Base-by-base conservation (phyloP, 495 filamentous ascomycete genomes). In the Podospora pseudoanserina region DNA sequence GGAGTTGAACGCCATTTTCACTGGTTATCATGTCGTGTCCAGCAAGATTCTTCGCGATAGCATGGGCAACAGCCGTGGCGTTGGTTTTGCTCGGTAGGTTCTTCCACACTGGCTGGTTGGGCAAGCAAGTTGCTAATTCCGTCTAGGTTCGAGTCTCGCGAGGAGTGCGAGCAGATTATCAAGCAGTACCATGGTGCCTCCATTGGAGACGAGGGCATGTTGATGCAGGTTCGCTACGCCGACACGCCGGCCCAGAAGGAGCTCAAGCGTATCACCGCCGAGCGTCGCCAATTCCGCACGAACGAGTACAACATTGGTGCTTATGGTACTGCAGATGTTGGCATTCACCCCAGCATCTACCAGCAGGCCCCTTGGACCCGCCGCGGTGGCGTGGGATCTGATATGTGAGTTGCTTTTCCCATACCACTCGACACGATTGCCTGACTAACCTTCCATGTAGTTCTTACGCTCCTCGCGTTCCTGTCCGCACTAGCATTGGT, bases 211-310 rank as follows among this genome's bases (percentile, higher is more conserved):
- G 89, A 94, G 72, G 86, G 86, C 34, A 86, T 93, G 49, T 86
- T 91, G 65, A 86, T 99, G 75, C 92, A 97, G 79, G 90, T 99
- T 72, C 94, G 95, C 64, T 98, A 95, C 76, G 94, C 95, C 63
- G 95, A 99, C 76, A 98, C 96, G 32, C 91, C 93, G 54, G 91
- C 92, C 65, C 95, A 99, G 79, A 99, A 98, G 83, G 84, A 92
- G 73, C 86, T 99, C 64, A 99, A 99, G 84, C 89, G 93, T 53
- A 89, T 95, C 74, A 97, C 93, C 23, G 92, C 93, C 28, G 91
- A 94, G 78, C 91, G 92, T 70, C 92, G 95, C 65, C 90, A 94
- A 72, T 97, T 93, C 80, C 92, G 95, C 66, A 91, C 94, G 39
- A 93, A 94, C 57, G 96, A 99, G 80, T 98, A 97, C 77, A 97